Evolutionary conservation across 305 asterid species (phyloP), one percentile per base, ranked within the genome.

Genomic region (Fraxinus baroniana): DNA sequence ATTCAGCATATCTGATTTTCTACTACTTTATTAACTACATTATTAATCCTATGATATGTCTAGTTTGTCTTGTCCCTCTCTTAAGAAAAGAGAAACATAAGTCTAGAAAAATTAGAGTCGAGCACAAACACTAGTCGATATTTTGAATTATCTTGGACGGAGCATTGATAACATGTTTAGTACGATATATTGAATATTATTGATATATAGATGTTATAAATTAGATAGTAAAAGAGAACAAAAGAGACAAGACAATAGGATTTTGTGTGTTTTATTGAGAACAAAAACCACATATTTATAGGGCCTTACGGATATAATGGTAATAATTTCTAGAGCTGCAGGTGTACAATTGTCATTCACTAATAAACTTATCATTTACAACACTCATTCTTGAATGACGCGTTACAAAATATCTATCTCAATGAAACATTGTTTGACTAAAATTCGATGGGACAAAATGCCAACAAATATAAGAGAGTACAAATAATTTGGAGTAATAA

Each of bases 1-100:
- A 12, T 18, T 76, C 64, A 83, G 84, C 8, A 71, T 62, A 77
- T 68, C 57, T 68, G 24, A 75, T 28, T 83, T 86, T 64, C 2
- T 78, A 55, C 22, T 52, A 20, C n/a, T 33, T 66, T 62, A 15
- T 75, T 74, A 80, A 64, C 79, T 66, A 84, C 60, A 22, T 17
- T 79, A 24, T 72, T 32, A 41, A 79, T 17, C 74, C 28, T 7
- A 5, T 80, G 17, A 57, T 13, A 73, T 80, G 60, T 79, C 74
- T 80, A 26, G 18, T 30, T 77, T 81, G 77, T 84, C 79, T 76
- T 64, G 10, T 64, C 72, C 28, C 28, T 17, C 24, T n/a, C 24
- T 62, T 18, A 20, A 60, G 28, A 20, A 55, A 55, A 60, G 12
- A 60, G 70, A 17, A 20, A 18, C 28, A 7, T 3, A 9, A 22